Evolutionary conservation across 1,284 basidiomycete genomes (phyloP), one percentile per base, ranked within the genome.

Genomic region (Sphaerobolus stellatus): DNA sequence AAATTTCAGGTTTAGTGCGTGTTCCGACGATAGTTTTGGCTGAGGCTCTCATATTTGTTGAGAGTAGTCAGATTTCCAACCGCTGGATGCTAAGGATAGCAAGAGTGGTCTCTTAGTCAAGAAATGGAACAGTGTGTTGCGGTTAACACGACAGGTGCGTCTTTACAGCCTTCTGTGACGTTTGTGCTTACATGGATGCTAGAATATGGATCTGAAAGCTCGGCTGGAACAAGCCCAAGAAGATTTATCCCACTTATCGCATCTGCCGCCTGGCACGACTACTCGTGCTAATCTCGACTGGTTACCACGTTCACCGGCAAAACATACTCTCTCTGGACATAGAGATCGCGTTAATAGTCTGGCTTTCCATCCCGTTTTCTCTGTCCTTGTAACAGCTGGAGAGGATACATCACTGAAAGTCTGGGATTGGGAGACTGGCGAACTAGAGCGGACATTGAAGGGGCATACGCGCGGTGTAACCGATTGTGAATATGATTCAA

Each of bases 401-500:
- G 93, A 94, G 66, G 93, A 96, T 66, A 79, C 89, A 33, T 92
- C 86, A 2, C 81, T 95, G 63, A 95, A 95, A 74, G 83, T 96
- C 49, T 95, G 93, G 92, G 93, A 96, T 67, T 96, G 93, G 92
- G 93, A 96, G 68, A 90, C 90, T 34, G 93, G 93, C 25, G 93
- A 95, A 61, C 90, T 94, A 64, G 94, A 96, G 69, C 74, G 90
- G 56, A 95, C 94, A 7, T 73, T 96, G 56, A 96, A 95, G 71
- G 92, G 93, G 0, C 93, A 96, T 73, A 95, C 93, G 33, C 92
- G 92, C 67, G 82, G 88, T 18, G 88, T 96, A 18, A 84, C 84
- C 67, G 92, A 94, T 69, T 83, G 92, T 48, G 90, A 94, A 65
- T 96, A 90, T 68, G 92, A 95, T 68, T 80, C 83, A 58, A 92